Percentiles rank a stretch among this genome's conserved stretches.
phyloP scores from a whole-genome alignment of 371 early-diverging fungal genomes.

The Nematocida major region DNA sequence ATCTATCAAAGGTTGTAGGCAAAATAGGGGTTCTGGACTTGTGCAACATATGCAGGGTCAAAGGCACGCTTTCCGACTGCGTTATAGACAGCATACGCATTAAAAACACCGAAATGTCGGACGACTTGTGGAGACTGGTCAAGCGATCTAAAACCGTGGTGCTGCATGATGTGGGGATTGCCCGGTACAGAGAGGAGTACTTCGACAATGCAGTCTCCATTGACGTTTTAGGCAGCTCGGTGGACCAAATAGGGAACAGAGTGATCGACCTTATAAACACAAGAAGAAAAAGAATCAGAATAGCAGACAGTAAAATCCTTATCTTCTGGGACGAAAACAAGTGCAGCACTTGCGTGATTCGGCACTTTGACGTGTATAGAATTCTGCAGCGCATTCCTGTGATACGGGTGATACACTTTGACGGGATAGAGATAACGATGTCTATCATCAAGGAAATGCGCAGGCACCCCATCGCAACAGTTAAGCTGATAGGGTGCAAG shows the following conservation, averaged over 20 bases:
- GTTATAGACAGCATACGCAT: neutral
- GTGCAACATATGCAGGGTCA: neutral
- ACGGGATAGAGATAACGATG: slow-evolving; percentile 2
- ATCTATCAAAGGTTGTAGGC: slow-evolving; percentile 4
- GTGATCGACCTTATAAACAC: slow-evolving; percentile 15
- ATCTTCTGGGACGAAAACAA: slow-evolving; percentile 48
- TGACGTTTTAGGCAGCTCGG: slow-evolving; percentile 38
- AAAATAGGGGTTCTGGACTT: neutral
- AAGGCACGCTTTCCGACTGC: neutral
- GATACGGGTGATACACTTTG: slow-evolving; percentile 13
- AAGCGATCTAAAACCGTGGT: neutral
- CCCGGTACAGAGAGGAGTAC: neutral
- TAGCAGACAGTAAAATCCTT: slow-evolving; percentile 4
- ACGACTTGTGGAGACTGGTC: slow-evolving; percentile 9
- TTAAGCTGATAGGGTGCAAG: slow-evolving; percentile 9
- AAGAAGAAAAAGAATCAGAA: slow-evolving; percentile 16
- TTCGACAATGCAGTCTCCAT: slow-evolving; percentile 1
- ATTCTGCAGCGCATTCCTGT: slow-evolving; percentile 2
- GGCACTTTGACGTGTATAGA: slow-evolving; percentile 6
- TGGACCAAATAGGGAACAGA: neutral
- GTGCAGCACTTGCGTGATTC: slow-evolving; percentile 17
- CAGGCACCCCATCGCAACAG: slow-evolving; percentile 15
- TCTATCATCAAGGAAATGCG: slow-evolving; percentile 5
- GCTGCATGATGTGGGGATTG: slow-evolving; percentile 4
- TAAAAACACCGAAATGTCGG: slow-evolving; percentile 17